Conservation (phyloP, 306 rosid genomes). For the Calophaca sinica region DNA sequence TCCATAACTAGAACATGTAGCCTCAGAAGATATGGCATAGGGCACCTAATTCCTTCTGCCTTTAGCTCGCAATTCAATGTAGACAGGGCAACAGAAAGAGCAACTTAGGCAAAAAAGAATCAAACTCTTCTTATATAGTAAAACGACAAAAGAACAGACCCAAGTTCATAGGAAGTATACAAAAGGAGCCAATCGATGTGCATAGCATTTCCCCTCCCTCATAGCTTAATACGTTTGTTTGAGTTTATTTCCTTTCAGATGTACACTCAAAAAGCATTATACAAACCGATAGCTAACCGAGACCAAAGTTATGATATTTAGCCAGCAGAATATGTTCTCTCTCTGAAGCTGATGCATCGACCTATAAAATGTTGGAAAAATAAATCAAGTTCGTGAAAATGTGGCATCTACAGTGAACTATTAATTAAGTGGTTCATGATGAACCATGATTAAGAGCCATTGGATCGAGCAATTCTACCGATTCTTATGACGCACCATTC, state of each 20-base stretch:
- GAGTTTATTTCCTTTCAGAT: conserved; percentile 2
- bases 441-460: too few relatives aligned
- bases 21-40: conserved; percentile 65
- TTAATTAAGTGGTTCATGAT: too few relatives aligned
- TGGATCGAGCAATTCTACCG: too few relatives aligned
- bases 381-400: too few relatives aligned
- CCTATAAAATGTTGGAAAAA: too few relatives aligned
- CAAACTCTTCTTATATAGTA: conserved; percentile 10
- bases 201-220: background rate
- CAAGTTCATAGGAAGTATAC: background rate
- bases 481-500: too few relatives aligned
- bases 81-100: conserved; percentile 2
- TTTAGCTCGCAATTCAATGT: conserved; percentile 64
- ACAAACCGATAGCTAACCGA: too few relatives aligned
- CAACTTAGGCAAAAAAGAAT: conserved; percentile 1
- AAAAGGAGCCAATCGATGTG: background rate
- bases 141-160: conserved; percentile 6
- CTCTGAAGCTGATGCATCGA: too few relatives aligned
- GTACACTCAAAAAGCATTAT: too few relatives aligned
- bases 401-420: too few relatives aligned
- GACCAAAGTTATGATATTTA: too few relatives aligned
- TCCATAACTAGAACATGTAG: conserved; percentile 90
- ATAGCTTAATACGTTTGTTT: conserved; percentile 2
- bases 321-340: too few relatives aligned
- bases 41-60: conserved; percentile 85